Evolutionary conservation across 805 yeast genomes (phyloP), one percentile per base, ranked within the genome.

Genomic region (Candida caryicola): DNA sequence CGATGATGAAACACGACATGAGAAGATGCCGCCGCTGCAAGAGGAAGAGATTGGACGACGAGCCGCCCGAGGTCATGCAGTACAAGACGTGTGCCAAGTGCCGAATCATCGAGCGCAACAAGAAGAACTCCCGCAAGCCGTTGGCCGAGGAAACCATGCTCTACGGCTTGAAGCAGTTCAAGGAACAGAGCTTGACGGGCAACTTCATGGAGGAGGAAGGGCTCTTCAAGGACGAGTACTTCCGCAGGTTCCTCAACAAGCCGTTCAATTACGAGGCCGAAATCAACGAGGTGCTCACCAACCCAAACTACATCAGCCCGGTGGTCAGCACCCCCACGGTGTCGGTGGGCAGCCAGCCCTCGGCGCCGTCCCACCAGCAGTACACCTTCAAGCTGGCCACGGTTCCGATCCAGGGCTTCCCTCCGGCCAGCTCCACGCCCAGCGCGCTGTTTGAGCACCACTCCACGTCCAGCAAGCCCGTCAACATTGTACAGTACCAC

Each of bases 1-100:
- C 21, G 37, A 35, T 17, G 31, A 39, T 41, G 36, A 47, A 38
- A 36, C 49, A 43, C 35, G 64, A 51, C 46, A 36, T 40, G 39
- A 63, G 71, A 34, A 55, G 71, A 25, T 76, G 81, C 51, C 77
- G 81, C 52, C 73, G 81, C 50, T 76, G 81, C 59, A 76, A 76
- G 51, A 58, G 79, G 36, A 71, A 73, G 66, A 66, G 81, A 59
- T 66, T 73, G 46, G 73, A 69, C 43, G 75, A 74, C 43, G 81
- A 76, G 55, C 76, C 76, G 17, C 74, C 77, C 2, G 79, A 75
- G 44, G 79, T 76, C 29, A 63, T 70, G 47, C 77, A 73, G 50
- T 76, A 74, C 53, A 76, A 75, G 44, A 76, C 81, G 3, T 76
- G 81, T 57, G 77, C 76, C 51, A 74, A 77, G 44, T 76, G 81